A percentile compares a stretch with the other conserved stretches of the same genome.
Evolutionary conservation across 1,139 yeast species (phyloP).

Genomic region (Yamadazyma triangularis): DNA sequence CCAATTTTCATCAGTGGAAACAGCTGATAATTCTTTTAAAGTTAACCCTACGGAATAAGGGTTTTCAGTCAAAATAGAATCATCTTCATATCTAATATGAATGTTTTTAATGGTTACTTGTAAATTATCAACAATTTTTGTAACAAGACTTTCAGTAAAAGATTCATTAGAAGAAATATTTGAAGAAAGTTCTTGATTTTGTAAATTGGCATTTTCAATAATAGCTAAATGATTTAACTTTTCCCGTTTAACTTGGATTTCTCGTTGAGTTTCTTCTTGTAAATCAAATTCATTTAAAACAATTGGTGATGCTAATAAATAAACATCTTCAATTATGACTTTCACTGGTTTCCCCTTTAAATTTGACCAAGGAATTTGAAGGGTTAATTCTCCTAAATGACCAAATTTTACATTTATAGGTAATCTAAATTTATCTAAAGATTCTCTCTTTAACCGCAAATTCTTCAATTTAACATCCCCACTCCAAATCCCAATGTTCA

Average conservation of each 20-base stretch:
- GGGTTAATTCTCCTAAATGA: constrained; percentile 79
- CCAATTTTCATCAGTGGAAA: constrained; percentile 86
- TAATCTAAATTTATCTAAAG: constrained; percentile 77
- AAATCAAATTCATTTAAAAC: constrained; percentile 49
- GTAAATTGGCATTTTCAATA: constrained; percentile 41
- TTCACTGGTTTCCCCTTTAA: constrained; percentile 90
- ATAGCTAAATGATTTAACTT: constrained; percentile 69
- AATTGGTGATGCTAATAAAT: constrained; percentile 74
- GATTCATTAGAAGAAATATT: constrained; percentile 57
- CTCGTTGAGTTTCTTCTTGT: constrained; percentile 64
- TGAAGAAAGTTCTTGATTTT: constrained; percentile 35
- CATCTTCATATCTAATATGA: constrained; percentile 89
- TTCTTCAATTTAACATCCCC: constrained; percentile 90
- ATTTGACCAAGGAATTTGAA: constrained; percentile 97
- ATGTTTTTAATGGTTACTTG: constrained; percentile 92
- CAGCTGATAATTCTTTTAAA: constrained; percentile 82
- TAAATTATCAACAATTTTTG: constrained; percentile 87
- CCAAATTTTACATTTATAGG: constrained; percentile 93
- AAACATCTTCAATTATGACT: constrained; percentile 83
- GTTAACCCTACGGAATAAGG: constrained; percentile 86
- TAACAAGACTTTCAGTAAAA: constrained; percentile 80
- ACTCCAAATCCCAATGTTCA: constrained; percentile 95
- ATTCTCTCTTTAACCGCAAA: constrained; percentile 72
- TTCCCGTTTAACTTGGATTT: constrained; percentile 60
- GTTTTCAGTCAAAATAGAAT: constrained; percentile 53